Evolutionary conservation across 768 basidiomycete genomes (phyloP), one percentile per base, ranked within the genome.

Genomic region (Boletus tomentosulus): DNA sequence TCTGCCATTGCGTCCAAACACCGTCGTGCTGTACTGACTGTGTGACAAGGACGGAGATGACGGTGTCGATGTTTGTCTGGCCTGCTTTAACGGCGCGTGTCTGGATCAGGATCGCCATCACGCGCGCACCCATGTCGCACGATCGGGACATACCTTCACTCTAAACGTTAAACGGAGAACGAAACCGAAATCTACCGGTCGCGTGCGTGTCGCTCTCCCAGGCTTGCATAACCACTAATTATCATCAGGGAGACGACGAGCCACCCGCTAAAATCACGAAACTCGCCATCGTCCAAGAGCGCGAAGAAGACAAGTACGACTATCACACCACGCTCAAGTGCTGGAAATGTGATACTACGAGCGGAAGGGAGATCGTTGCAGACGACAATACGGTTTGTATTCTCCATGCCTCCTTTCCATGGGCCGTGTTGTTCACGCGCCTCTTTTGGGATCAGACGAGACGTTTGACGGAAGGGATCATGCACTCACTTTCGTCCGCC

Each of bases 21-120:
- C 12, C 27, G 2, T n/a, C 19, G 11, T 12, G n/a, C 16, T 13
- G 19, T 41, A 51, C 50, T 48, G 45, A 54, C 28, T 28, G 22
- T 25, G 22, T 33, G 41, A 24, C 61, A 16, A 94, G 88, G 92
- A 94, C 66, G 71, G 73, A 3, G 77, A 84, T 0, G 70, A 76
- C 12, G 96, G 96, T 6, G 74, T 97, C 56, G 89, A 97, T 61
- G 88, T 98, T 49, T 99, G 96, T 70, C 75, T 99, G 51, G 70
- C 69, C 24, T 99, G 96, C 75, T 99, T 95, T 80, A 98, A 95
- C 62, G 97, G 97, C 8, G 91, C 86, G 1, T 99, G 96, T 66
- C 72, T 86, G 3, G 76, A 74, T 60, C 48, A 64, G 5, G 74
- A 76, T 16, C 75, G 89, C 27, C 80, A 85, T 51, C 97, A 98